Base-by-base conservation (phyloP, 768 basidiomycete species). In the Psilocybe subaeruginosa region DNA sequence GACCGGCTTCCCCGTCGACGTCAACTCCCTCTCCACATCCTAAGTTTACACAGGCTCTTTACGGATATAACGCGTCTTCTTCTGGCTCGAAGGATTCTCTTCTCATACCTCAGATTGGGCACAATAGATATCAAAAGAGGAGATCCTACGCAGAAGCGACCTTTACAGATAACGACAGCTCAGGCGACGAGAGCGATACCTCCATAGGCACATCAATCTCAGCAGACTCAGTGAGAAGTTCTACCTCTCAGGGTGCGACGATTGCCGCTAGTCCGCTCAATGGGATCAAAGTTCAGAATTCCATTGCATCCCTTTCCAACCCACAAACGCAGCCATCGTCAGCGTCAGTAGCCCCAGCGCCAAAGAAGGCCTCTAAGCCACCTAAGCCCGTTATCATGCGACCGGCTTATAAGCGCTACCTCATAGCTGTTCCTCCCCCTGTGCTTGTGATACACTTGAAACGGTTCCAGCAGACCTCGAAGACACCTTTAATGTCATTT, bases 371-470 rank as follows among this genome's bases (percentile, higher is more conserved):
- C 8, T 62, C 71, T 7, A 74, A 72, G 53, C 74, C 73, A 30
- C 75, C 73, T 7, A 82, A 85, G 60, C 92, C 91, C 35, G 88
- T 87, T 53, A 80, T 97, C 50, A 82, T 91, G 76, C 86, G 93
- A 1, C 82, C 92, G 1, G 93, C 94, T 3, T 95, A 93, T 78
- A 99, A 99, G 75, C 91, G 96, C 11, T 99, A 97, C 74, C 87
- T 99, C 61, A 92, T 99, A 72, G 85, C 89, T 14, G 82, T 81
- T 0, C 88, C 91, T 1, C 96, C 96, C 0, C 93, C 95, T 0
- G 83, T 97, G 33, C 85, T 98, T 59, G 92, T 96, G 54, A 85
- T 98, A 61, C 96, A 98, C 67, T 83, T 97, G 53, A 98, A 98
- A 77, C 85, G 96, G 49, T 99, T 99, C 76, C 93, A 97, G 74